phyloP scores from a whole-genome alignment of 2,329 filamentous ascomycete genomes.

The Penicillium sp. region DNA sequence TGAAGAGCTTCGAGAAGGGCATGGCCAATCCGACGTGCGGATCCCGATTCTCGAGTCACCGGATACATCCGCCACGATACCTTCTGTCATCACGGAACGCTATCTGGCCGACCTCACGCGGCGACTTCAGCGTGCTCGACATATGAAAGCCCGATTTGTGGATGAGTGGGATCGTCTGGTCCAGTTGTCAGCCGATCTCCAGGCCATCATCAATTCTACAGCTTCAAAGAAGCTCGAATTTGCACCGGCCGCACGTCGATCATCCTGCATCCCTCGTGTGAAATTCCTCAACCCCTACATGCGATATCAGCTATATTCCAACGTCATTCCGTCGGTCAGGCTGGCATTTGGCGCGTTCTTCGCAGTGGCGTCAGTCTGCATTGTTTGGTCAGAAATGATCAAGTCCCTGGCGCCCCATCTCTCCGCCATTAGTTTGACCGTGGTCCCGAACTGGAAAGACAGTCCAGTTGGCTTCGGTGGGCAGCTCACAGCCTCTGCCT shows the following conservation, averaged over 20 bases:
- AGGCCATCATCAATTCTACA: slow-evolving; percentile 74
- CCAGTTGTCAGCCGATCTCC: slow-evolving; percentile 62
- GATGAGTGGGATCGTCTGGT: slow-evolving; percentile 79
- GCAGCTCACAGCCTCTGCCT: slow-evolving; percentile 72
- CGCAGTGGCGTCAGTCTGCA: slow-evolving; percentile 64
- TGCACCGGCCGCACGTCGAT: slow-evolving; percentile 49
- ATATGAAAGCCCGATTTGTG: slow-evolving; percentile 71
- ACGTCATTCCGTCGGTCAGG: slow-evolving; percentile 61
- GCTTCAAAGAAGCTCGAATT: slow-evolving; percentile 74
- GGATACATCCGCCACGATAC: slow-evolving; percentile 42
- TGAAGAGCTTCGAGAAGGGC: slow-evolving; percentile 76
- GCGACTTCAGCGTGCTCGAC: slow-evolving; percentile 68
- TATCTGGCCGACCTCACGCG: slow-evolving; percentile 85
- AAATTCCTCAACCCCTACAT: slow-evolving; percentile 68
- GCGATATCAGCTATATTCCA: slow-evolving; percentile 67
- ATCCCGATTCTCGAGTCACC: slow-evolving; percentile 31
- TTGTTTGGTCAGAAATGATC: slow-evolving; percentile 89
- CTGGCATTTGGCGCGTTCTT: slow-evolving; percentile 59
- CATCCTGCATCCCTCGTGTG: slow-evolving; percentile 47
- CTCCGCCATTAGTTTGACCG: slow-evolving; percentile 57
- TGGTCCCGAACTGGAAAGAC: slow-evolving; percentile 60
- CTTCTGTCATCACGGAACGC: slow-evolving; percentile 80
- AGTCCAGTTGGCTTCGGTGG: slow-evolving; percentile 76
- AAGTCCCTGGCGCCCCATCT: slow-evolving; percentile 70
- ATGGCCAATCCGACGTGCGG: slow-evolving; percentile 56